phyloP scores from a whole-genome alignment of 1,284 basidiomycete genomes.

The Amylostereum areolatum region DNA sequence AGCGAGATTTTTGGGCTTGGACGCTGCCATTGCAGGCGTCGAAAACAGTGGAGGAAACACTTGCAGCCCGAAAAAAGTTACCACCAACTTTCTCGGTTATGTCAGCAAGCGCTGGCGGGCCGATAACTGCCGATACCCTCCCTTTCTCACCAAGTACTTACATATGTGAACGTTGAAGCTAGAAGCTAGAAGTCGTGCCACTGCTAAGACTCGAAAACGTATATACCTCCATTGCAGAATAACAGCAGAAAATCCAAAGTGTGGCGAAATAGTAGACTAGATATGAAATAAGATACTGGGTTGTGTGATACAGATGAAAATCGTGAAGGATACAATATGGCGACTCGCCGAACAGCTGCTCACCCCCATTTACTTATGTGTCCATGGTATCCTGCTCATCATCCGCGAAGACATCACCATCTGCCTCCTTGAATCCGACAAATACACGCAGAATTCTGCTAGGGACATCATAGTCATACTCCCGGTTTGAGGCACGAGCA shows the following conservation, averaged over 20 bases:
- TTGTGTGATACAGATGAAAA: background rate
- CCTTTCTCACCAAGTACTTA: too few species aligned
- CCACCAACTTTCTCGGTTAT: too few species aligned
- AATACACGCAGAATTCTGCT: slow-evolving; percentile 58
- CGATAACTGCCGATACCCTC: too few species aligned
- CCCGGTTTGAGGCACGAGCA: slow-evolving; percentile 44
- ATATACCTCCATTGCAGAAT: too few species aligned
- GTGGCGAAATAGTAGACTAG: too few species aligned
- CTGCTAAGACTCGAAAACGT: too few species aligned
- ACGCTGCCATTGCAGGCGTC: slow-evolving; percentile 15
- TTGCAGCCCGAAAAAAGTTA: slow-evolving; percentile 5
- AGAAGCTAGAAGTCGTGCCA: too few species aligned
- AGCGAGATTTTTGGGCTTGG: slow-evolving; percentile 12
- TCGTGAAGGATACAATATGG: background rate
- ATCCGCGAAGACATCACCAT: slow-evolving; percentile 15
- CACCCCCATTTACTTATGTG: too few species aligned
- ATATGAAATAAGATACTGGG: background rate
- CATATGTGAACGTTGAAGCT: too few species aligned
- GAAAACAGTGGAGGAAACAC: background rate
- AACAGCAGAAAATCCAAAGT: too few species aligned
- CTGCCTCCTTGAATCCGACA: slow-evolving; percentile 47
- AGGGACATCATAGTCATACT: slow-evolving; percentile 50
- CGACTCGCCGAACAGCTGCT: too few species aligned
- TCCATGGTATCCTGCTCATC: slow-evolving; percentile 1
- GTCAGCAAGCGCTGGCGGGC: too few species aligned